These are phyloP conservation scores for Rutstroemia sp. DNA, from an alignment of 2,329 filamentous ascomycete genomes.

Conservation along the genomic window DNA sequence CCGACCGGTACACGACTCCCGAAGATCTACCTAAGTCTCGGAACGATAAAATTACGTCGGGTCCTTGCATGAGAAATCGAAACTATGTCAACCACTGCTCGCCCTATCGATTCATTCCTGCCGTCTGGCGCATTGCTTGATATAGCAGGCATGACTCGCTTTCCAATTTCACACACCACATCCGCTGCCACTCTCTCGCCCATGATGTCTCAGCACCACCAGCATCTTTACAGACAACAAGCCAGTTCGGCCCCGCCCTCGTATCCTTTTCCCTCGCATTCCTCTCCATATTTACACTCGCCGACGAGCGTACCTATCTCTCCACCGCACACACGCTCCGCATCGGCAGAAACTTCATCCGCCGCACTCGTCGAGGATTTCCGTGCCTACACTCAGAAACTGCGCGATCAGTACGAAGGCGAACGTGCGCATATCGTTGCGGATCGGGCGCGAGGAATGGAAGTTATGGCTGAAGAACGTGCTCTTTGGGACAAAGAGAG, in stretches of 20 bases:
- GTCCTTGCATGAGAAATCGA: neutral
- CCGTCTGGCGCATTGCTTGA: slow-evolving; percentile 22
- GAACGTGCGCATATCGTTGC: slow-evolving; percentile 28
- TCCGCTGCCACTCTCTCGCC: neutral
- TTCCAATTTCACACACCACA: slow-evolving; percentile 4
- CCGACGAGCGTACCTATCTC: slow-evolving; percentile 19
- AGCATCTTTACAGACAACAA: neutral
- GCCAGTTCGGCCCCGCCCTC: neutral
- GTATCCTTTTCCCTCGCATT: neutral
- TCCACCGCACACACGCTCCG: slow-evolving; percentile 26
- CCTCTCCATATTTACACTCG: slow-evolving; percentile 3
- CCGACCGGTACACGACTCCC: no score
- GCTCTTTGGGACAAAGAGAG: slow-evolving; percentile 29
- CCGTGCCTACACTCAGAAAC: slow-evolving; percentile 25
- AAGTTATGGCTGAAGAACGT: slow-evolving; percentile 29
- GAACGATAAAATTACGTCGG: no score
- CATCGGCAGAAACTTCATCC: slow-evolving; percentile 22
- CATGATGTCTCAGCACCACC: neutral
- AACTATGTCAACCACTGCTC: slow-evolving; percentile 15
- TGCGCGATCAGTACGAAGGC: slow-evolving; percentile 26
- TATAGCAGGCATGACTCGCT: slow-evolving; percentile 1
- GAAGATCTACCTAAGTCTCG: no score
- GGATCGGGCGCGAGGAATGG: slow-evolving; percentile 24
- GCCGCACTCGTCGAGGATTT: slow-evolving; percentile 27
- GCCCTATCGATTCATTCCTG: slow-evolving; percentile 23